Conservation (phyloP, 2,329 filamentous ascomycete species). For the Xylaria multiplex region DNA sequence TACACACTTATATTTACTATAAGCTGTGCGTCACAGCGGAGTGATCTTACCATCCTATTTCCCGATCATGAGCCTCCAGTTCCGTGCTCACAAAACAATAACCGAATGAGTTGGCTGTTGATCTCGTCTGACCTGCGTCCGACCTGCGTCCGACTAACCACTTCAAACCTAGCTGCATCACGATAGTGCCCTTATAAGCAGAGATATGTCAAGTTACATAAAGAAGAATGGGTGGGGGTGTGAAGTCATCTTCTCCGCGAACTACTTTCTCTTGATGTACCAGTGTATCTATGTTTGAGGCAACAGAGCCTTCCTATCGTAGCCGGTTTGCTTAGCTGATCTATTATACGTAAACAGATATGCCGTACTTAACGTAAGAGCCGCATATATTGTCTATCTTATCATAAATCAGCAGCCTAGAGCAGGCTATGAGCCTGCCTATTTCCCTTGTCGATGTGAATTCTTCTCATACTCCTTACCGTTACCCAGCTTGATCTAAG, state of each 20-base stretch:
- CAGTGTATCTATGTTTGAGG: neutral
- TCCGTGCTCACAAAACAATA: neutral
- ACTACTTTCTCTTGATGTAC: neutral
- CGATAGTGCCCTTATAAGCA: neutral
- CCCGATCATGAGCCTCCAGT: neutral
- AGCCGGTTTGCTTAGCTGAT: neutral
- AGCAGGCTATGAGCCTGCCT: neutral
- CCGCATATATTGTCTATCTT: neutral
- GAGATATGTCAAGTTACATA: neutral
- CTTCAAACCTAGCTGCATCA: slow-evolving; percentile 3
- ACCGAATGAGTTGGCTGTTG: neutral
- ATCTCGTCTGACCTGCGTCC: too few species aligned
- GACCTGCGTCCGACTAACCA: neutral
- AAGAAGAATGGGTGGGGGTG: neutral
- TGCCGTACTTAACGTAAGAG: neutral
- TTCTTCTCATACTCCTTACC: neutral
- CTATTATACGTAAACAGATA: neutral
- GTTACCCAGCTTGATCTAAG: neutral
- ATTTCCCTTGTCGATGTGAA: neutral
- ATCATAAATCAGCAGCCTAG: neutral
- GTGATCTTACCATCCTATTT: neutral
- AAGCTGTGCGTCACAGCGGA: neutral
- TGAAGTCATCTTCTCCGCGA: neutral
- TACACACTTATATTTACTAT: neutral
- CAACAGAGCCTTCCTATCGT: too few species aligned